A percentile compares a stretch with the other conserved stretches of the same genome.
These are phyloP conservation scores for Pseudocercospora macadamiae DNA, from an alignment of 2,329 filamentous ascomycete genomes.

Conservation along the genomic window DNA sequence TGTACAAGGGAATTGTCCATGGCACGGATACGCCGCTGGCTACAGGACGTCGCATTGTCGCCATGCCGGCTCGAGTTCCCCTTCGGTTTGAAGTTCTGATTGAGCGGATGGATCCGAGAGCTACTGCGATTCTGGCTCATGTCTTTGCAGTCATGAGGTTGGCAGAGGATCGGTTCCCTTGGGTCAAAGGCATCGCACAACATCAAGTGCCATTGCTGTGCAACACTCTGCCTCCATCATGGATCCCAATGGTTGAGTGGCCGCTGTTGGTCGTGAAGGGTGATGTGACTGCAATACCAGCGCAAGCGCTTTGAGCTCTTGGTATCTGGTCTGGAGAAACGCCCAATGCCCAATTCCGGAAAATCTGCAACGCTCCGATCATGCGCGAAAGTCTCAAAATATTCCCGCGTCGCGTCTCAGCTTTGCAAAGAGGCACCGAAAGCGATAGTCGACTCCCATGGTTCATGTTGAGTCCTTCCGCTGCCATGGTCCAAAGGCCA, in stretches of 20 bases:
- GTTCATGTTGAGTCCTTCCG: too few species aligned
- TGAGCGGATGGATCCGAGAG: conserved; percentile 26
- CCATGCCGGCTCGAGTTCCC: conserved; percentile 25
- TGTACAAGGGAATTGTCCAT: conserved; percentile 29
- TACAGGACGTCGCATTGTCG: conserved; percentile 28
- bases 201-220: conserved; percentile 27
- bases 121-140: conserved; percentile 29
- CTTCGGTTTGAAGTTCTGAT: conserved; percentile 25
- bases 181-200: conserved; percentile 31
- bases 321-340: too few species aligned
- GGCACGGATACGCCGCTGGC: conserved; percentile 23
- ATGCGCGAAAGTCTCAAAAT: too few species aligned
- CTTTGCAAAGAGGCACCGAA: too few species aligned
- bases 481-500: too few species aligned
- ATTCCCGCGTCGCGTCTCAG: too few species aligned
- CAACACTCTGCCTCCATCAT: conserved; percentile 21
- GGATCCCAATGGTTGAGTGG: conserved; percentile 27
- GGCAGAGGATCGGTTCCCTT: conserved; percentile 23
- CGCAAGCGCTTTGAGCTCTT: not conserved
- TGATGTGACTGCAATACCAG: not conserved
- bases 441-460: too few species aligned
- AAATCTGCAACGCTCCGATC: too few species aligned
- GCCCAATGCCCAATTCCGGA: too few species aligned
- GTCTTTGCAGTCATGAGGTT: conserved; percentile 31
- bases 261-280: conserved; percentile 23